Percentiles rank a stretch among this genome's conserved stretches.
phyloP scores from a whole-genome alignment of 441 rosid species.

The Croton laevigatus region DNA sequence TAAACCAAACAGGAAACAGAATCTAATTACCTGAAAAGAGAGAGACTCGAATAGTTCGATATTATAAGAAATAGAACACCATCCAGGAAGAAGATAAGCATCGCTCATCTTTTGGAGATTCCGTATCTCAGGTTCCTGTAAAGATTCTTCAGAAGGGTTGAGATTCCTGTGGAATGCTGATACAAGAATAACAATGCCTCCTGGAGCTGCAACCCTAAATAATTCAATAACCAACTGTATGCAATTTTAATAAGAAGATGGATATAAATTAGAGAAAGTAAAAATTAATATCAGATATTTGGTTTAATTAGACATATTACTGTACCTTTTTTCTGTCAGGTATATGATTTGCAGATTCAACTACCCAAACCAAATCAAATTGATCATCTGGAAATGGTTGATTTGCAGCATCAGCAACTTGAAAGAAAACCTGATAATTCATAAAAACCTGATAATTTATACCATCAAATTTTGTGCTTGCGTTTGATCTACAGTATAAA shows the following conservation, averaged over 20 bases:
- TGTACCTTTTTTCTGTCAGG: slow-evolving; percentile 72
- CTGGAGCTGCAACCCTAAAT: slow-evolving; percentile 83
- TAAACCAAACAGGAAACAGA: too few relatives aligned
- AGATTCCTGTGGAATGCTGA: slow-evolving; percentile 92
- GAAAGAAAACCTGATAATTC: slow-evolving; percentile 70
- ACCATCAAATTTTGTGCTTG: too few relatives aligned
- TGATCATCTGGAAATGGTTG: slow-evolving; percentile 79
- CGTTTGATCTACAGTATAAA: too few relatives aligned
- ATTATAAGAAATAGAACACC: slow-evolving; percentile 85
- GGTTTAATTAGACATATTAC: too few relatives aligned
- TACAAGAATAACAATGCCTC: slow-evolving; percentile 66
- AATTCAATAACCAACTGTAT: slow-evolving; percentile 71
- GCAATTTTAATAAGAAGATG: slow-evolving; percentile 6
- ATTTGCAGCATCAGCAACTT: slow-evolving; percentile 82
- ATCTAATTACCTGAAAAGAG: slow-evolving; percentile 53
- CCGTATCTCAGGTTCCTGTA: slow-evolving; percentile 65
- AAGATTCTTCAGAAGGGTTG: slow-evolving; percentile 48
- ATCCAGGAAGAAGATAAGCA: slow-evolving; percentile 73
- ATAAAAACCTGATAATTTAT: too few relatives aligned
- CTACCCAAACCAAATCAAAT: slow-evolving; percentile 88
- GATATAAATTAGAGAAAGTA: not conserved
- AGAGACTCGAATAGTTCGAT: slow-evolving; percentile 51
- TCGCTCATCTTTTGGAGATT: slow-evolving; percentile 61
- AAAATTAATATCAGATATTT: slow-evolving; percentile 12
- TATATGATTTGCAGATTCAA: slow-evolving; percentile 98